phyloP scores from a whole-genome alignment of 768 basidiomycete species.

The Galerina sulciceps region DNA sequence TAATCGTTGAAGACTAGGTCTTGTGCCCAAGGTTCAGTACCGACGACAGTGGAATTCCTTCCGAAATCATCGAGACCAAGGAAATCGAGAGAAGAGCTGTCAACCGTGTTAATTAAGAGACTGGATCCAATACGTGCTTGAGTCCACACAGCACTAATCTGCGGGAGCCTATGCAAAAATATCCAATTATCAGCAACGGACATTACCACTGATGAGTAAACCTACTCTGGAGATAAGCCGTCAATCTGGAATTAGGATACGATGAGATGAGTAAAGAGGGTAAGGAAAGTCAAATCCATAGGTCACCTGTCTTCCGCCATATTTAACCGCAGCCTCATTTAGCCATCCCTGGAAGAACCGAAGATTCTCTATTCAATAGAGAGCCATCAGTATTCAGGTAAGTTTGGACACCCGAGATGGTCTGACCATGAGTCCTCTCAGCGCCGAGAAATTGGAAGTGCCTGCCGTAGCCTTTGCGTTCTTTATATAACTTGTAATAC shows the following conservation, averaged over 20 bases:
- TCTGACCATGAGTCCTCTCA: slow-evolving; percentile 30
- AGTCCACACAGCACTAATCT: slow-evolving; percentile 16
- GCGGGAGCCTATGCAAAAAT: slow-evolving; percentile 8
- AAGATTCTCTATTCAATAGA: slow-evolving; percentile 23
- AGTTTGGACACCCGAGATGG: background rate
- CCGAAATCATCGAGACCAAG: background rate
- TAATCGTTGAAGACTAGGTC: slow-evolving; percentile 20
- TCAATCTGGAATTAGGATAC: slow-evolving; percentile 18
- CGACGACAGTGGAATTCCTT: background rate
- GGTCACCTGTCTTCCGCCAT: slow-evolving; percentile 36
- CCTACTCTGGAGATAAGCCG: slow-evolving; percentile 20
- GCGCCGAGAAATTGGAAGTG: slow-evolving; percentile 39
- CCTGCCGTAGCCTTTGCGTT: slow-evolving; percentile 38
- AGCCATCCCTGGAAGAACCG: slow-evolving; percentile 43
- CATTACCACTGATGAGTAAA: background rate
- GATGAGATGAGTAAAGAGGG: background rate
- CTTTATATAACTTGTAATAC: slow-evolving; percentile 33
- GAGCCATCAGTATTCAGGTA: background rate
- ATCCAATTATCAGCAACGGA: background rate
- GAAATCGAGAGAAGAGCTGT: background rate
- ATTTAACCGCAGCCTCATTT: slow-evolving; percentile 40
- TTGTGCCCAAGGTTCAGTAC: slow-evolving; percentile 16
- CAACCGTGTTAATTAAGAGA: background rate
- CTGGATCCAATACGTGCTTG: slow-evolving; percentile 10
- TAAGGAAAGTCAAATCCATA: background rate